These are phyloP conservation scores for Fusarium staphyleae DNA, from an alignment of 2,329 filamentous ascomycete species.

Conservation along the genomic window DNA sequence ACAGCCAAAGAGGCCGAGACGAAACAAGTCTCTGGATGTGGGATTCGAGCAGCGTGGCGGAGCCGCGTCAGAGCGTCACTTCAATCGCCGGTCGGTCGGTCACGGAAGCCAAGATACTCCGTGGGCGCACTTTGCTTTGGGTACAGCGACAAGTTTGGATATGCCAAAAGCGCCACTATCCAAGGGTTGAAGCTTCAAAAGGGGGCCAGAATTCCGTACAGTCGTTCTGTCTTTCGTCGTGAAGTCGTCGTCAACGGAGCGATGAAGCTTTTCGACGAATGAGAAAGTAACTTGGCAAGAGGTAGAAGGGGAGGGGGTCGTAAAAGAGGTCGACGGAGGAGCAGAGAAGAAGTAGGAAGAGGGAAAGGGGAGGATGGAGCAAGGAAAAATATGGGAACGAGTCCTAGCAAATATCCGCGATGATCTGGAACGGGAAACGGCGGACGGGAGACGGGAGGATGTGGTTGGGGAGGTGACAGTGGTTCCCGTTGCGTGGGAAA, in stretches of 20 bases:
- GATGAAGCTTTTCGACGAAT: slow-evolving; percentile 26
- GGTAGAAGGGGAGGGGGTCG: slow-evolving; percentile 3
- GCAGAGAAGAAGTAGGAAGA: slow-evolving; percentile 21
- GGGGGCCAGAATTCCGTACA: slow-evolving; percentile 8
- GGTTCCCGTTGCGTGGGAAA: slow-evolving; percentile 38
- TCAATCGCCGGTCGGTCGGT: slow-evolving; percentile 18
- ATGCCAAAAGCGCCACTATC: slow-evolving; percentile 9
- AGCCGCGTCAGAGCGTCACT: slow-evolving; percentile 35
- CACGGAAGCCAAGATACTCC: slow-evolving; percentile 14
- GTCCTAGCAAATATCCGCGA: slow-evolving; percentile 36
- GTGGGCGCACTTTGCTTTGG: not conserved
- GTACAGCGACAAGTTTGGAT: slow-evolving; percentile 5
- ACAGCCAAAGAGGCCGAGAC: slow-evolving; percentile 37
- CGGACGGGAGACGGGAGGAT: slow-evolving; percentile 39
- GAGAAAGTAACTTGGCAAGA: slow-evolving; percentile 14
- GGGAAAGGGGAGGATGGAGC: slow-evolving; percentile 23
- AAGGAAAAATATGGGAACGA: slow-evolving; percentile 25
- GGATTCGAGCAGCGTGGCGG: slow-evolving; percentile 28
- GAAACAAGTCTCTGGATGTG: slow-evolving; percentile 5
- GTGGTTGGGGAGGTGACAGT: slow-evolving; percentile 41
- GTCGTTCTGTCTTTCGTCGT: slow-evolving; percentile 28
- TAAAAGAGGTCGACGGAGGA: slow-evolving; percentile 12
- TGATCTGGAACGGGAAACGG: slow-evolving; percentile 40
- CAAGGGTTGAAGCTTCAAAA: slow-evolving; percentile 12
- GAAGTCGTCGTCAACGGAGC: slow-evolving; percentile 28